phyloP scores from a whole-genome alignment of 306 rosid species.

The Arachis hypogaea region DNA sequence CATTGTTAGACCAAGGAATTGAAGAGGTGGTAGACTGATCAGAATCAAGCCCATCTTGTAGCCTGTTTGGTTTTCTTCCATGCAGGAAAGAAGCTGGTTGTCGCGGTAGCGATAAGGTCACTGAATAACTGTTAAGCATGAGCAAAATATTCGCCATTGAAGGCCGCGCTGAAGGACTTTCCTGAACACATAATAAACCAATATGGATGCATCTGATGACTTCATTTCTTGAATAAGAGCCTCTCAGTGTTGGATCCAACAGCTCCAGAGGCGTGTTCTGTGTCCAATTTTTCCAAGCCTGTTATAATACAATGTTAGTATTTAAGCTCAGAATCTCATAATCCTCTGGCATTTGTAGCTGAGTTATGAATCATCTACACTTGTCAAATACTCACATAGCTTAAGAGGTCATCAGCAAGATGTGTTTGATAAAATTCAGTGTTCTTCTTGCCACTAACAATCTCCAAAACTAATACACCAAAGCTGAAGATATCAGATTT shows the following conservation, averaged over 20 bases:
- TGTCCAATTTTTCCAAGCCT: slow-evolving; percentile 59
- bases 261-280: slow-evolving; percentile 44
- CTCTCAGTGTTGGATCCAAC: slow-evolving; percentile 53
- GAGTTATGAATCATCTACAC: neutral
- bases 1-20: slow-evolving; percentile 39
- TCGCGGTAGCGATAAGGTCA: slow-evolving; percentile 43
- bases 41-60: slow-evolving; percentile 20
- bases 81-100: slow-evolving; percentile 43
- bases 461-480: slow-evolving; percentile 56
- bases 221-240: slow-evolving; percentile 53
- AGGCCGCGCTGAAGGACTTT: slow-evolving; percentile 52
- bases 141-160: slow-evolving; percentile 52
- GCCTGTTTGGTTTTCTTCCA: slow-evolving; percentile 40
- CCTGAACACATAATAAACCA: slow-evolving; percentile 59
- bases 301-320: slow-evolving; percentile 14
- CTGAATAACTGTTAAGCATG: slow-evolving; percentile 52
- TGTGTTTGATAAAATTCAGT: slow-evolving; percentile 33
- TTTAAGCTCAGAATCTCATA: slow-evolving; percentile 1
- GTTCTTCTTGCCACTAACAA: slow-evolving; percentile 56
- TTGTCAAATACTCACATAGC: slow-evolving; percentile 48
- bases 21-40: slow-evolving; percentile 36
- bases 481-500: slow-evolving; percentile 57
- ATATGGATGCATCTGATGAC: slow-evolving; percentile 61
- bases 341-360: slow-evolving; percentile 1
- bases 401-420: slow-evolving; percentile 45